Conservation (phyloP, 2,329 filamentous ascomycete genomes). For the Verticillium longisporum region DNA sequence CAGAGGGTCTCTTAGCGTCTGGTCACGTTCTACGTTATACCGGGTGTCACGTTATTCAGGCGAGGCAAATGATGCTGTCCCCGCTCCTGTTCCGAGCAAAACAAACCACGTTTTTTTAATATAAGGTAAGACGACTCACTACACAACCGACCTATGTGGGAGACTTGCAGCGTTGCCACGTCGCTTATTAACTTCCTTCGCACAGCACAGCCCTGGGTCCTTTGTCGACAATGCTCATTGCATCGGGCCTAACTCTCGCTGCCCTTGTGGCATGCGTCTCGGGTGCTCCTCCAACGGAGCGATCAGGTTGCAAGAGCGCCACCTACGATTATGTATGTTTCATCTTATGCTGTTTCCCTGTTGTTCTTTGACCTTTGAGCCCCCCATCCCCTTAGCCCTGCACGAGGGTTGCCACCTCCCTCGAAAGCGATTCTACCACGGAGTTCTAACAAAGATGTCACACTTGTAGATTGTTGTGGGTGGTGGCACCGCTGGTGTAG, state of each 20-base stretch:
- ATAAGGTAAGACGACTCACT: not conserved
- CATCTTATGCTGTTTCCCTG: not conserved
- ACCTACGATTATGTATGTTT: constrained; percentile 12
- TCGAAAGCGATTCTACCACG: too few species aligned
- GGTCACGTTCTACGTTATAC: not conserved
- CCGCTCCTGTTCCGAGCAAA: not conserved
- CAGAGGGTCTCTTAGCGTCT: not conserved
- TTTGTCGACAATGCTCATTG: constrained; percentile 9
- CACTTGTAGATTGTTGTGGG: constrained; percentile 20
- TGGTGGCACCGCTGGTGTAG: constrained; percentile 25
- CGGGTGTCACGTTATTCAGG: not conserved
- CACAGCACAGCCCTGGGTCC: constrained; percentile 1
- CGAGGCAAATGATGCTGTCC: not conserved
- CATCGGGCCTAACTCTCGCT: constrained; percentile 4
- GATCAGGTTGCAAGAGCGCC: not conserved
- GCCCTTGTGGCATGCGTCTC: constrained; percentile 3
- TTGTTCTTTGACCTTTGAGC: too few species aligned
- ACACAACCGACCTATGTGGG: not conserved
- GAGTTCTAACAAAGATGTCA: too few species aligned
- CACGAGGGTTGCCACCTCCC: too few species aligned
- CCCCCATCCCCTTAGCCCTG: too few species aligned
- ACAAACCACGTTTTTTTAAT: too few species aligned
- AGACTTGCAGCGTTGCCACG: not conserved
- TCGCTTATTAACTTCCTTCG: not conserved
- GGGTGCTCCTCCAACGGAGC: constrained; percentile 1